Evolutionary conservation across 2,329 filamentous ascomycete species (phyloP).

Genomic region (Fusarium sp.): DNA sequence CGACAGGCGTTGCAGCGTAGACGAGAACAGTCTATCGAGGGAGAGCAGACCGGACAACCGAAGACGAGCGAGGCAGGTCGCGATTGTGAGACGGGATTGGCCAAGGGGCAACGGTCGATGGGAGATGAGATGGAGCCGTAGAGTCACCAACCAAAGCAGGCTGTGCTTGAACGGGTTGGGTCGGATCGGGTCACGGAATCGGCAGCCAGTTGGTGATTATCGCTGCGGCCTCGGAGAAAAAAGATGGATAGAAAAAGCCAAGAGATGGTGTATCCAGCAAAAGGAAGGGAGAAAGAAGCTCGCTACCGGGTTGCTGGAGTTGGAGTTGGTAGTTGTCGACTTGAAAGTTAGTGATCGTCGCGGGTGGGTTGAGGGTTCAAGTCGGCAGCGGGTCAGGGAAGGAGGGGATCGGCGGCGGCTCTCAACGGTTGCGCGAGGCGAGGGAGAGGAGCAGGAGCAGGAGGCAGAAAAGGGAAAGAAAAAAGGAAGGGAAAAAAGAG

Average conservation of each 20-base stretch:
- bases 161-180: neutral
- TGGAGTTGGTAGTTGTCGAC: slow-evolving; percentile 1
- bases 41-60: slow-evolving; percentile 9
- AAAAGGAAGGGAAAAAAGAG: slow-evolving; percentile 27
- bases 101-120: slow-evolving; percentile 3
- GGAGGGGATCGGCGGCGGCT: slow-evolving; percentile 42
- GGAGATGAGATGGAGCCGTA: slow-evolving; percentile 30
- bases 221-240: slow-evolving; percentile 15
- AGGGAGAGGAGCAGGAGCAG: neutral
- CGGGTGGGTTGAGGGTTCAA: slow-evolving; percentile 20
- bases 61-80: slow-evolving; percentile 20
- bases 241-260: neutral
- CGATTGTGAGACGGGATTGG: slow-evolving; percentile 32
- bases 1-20: neutral
- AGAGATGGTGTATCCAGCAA: slow-evolving; percentile 6
- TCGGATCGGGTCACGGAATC: slow-evolving; percentile 5
- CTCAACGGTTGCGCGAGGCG: slow-evolving; percentile 30
- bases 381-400: slow-evolving; percentile 30
- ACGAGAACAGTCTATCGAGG: neutral
- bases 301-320: slow-evolving; percentile 1
- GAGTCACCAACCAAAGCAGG: neutral
- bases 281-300: slow-evolving; percentile 5
- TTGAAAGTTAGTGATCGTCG: slow-evolving; percentile 31
- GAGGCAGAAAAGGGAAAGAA: slow-evolving; percentile 26
- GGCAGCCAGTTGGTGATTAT: neutral